phyloP scores from a whole-genome alignment of 352 stramenopile genomes.

The Aphanomyces euteiches region DNA sequence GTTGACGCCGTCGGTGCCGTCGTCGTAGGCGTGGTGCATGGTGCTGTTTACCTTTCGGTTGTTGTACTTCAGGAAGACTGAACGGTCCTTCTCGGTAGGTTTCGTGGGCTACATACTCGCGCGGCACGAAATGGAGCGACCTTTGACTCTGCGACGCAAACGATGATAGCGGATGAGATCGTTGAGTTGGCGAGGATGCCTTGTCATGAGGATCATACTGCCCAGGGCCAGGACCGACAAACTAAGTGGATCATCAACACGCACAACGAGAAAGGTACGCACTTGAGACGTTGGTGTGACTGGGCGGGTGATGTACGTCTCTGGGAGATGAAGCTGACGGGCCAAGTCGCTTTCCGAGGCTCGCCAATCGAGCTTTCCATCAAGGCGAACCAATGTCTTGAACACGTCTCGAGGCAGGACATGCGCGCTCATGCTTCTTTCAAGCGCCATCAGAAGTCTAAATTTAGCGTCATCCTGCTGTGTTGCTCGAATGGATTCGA shows the following conservation, averaged over 20 bases:
- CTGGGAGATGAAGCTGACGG: background rate
- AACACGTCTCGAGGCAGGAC: constrained; percentile 64
- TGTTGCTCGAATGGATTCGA: no score
- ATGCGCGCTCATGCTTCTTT: background rate
- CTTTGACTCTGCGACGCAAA: background rate
- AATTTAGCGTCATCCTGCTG: no score
- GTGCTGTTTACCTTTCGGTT: no score
- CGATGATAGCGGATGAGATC: background rate
- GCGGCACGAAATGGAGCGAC: constrained; percentile 5
- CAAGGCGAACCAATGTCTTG: constrained; percentile 56
- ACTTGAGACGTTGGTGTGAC: constrained; percentile 7
- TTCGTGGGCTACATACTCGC: background rate
- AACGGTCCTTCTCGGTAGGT: constrained; percentile 14
- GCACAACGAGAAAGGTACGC: background rate
- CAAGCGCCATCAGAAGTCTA: no score
- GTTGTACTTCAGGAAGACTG: background rate
- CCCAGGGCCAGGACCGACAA: constrained; percentile 15
- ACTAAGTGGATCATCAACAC: background rate
- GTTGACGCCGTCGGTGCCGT: background rate
- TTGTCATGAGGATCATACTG: constrained; percentile 4
- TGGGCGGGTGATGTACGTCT: background rate
- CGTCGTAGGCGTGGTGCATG: no score
- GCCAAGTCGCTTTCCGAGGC: constrained; percentile 7
- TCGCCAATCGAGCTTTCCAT: constrained; percentile 34
- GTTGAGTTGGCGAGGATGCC: background rate